Evolutionary conservation across 2,329 filamentous ascomycete genomes (phyloP).

Genomic region (Trichoderma arundinaceum): DNA sequence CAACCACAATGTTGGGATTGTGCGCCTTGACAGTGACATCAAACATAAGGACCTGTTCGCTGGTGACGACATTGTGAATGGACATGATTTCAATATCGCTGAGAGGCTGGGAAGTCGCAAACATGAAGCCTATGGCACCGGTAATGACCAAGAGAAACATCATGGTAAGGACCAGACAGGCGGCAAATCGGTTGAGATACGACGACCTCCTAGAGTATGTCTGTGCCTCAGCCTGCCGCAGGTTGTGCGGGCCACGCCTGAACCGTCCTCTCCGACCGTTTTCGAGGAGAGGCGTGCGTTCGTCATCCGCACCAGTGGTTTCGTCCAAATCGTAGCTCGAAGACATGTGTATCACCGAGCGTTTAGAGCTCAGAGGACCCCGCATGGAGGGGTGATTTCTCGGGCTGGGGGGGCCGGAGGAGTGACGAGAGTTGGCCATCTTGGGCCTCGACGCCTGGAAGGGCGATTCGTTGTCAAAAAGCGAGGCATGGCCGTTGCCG

Average conservation of each 20-base stretch:
- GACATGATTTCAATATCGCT: constrained; percentile 77
- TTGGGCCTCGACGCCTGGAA: constrained; percentile 72
- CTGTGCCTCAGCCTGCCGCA: constrained; percentile 76
- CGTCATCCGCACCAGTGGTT: constrained; percentile 78
- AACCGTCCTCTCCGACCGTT: constrained; percentile 65
- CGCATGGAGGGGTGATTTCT: constrained; percentile 54
- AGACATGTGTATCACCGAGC: constrained; percentile 64
- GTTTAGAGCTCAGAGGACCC: constrained; percentile 49
- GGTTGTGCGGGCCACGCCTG: constrained; percentile 59
- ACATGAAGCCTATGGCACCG: constrained; percentile 86
- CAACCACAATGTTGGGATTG: constrained; percentile 91
- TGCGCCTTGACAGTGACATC: constrained; percentile 86
- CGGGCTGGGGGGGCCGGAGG: constrained; percentile 74
- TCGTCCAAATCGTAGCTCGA: constrained; percentile 81
- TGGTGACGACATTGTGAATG: constrained; percentile 89
- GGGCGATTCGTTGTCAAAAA: constrained; percentile 79
- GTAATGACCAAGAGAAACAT: constrained; percentile 81
- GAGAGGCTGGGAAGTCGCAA: constrained; percentile 88
- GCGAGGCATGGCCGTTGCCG: constrained; percentile 69
- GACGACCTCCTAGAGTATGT: constrained; percentile 67
- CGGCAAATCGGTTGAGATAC: constrained; percentile 76
- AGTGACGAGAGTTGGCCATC: constrained; percentile 63
- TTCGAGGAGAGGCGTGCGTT: constrained; percentile 79
- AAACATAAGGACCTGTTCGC: constrained; percentile 93
- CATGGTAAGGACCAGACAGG: constrained; percentile 82